Evolutionary conservation across 1,284 basidiomycete species (phyloP).

Genomic region (Melampsora larici-populina): DNA sequence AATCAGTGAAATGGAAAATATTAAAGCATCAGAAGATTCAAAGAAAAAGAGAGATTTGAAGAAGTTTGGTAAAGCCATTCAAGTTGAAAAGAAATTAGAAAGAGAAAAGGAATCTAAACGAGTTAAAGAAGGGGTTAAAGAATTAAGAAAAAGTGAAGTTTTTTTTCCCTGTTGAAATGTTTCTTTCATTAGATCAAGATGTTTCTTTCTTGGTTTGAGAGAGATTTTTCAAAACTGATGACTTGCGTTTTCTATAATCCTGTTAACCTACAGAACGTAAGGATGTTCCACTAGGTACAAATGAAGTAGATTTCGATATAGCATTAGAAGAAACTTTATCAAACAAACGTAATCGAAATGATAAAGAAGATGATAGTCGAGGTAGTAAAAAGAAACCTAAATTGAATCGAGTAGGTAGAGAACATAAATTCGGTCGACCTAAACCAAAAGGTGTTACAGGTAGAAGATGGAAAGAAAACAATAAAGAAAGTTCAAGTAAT

Average conservation of each 20-base stretch:
- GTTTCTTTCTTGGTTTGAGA: neutral
- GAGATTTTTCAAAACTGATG: neutral
- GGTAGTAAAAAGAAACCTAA: constrained; percentile 23
- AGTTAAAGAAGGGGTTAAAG: constrained; percentile 41
- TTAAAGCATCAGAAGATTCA: constrained; percentile 39
- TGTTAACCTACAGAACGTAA: constrained; percentile 28
- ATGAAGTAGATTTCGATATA: constrained; percentile 38
- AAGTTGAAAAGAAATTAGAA: constrained; percentile 37
- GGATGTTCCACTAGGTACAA: constrained; percentile 20
- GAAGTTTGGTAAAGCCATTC: constrained; percentile 43
- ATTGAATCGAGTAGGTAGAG: constrained; percentile 21
- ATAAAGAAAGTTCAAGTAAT: constrained; percentile 22
- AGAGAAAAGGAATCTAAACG: constrained; percentile 37
- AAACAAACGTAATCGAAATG: constrained; percentile 21
- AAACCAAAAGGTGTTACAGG: constrained; percentile 42
- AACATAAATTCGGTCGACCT: constrained; percentile 39
- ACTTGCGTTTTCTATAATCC: neutral
- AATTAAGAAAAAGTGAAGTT: constrained; percentile 39
- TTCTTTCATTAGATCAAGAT: neutral
- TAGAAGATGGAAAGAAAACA: constrained; percentile 42
- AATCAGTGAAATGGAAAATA: constrained; percentile 66
- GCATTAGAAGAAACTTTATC: constrained; percentile 40
- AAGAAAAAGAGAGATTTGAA: constrained; percentile 39
- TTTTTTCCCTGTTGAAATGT: neutral
- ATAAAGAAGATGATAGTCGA: neutral